These are phyloP conservation scores for Fusarium sp. DNA, from an alignment of 2,329 filamentous ascomycete species.

Conservation along the genomic window DNA sequence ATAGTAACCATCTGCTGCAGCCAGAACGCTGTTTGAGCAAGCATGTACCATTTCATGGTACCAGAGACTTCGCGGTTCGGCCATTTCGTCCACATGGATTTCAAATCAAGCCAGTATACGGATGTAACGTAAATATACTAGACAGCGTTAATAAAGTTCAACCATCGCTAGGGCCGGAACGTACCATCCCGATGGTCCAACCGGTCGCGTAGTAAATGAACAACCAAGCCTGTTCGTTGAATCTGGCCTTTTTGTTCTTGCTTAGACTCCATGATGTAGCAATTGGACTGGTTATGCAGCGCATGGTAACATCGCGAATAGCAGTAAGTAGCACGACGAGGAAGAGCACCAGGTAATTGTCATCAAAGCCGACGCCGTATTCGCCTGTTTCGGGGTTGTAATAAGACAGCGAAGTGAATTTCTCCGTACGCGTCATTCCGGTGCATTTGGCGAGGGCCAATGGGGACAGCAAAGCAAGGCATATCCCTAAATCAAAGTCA, in stretches of 20 bases:
- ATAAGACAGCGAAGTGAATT: conserved; percentile 90
- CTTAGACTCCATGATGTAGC: conserved; percentile 77
- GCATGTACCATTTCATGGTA: conserved; percentile 86
- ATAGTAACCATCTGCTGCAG: conserved; percentile 93
- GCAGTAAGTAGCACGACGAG: conserved; percentile 88
- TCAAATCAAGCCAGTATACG: conserved; percentile 79
- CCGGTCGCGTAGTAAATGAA: conserved; percentile 83
- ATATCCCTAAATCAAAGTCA: conserved; percentile 67
- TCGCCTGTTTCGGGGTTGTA: conserved; percentile 73
- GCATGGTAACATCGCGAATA: conserved; percentile 84
- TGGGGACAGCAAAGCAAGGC: conserved; percentile 85
- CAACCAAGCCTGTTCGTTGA: conserved; percentile 95
- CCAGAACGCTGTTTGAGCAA: conserved; percentile 92
- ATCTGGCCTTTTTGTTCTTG: conserved; percentile 77
- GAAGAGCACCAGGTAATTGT: conserved; percentile 82
- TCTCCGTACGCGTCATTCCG: conserved; percentile 81
- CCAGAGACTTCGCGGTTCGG: conserved; percentile 79
- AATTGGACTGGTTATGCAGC: conserved; percentile 84
- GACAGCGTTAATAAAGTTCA: fast-evolving
- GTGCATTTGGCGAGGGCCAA: conserved; percentile 85
- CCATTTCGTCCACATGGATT: conserved; percentile 85
- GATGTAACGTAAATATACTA: conserved; percentile 85
- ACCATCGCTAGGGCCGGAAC: conserved; percentile 46
- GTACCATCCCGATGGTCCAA: conserved; percentile 85
- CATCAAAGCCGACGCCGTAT: conserved; percentile 82